Evolutionary conservation across 108 stramenopile species (phyloP), one percentile per base, ranked within the genome.

Genomic region (Cyclotella atomus): DNA sequence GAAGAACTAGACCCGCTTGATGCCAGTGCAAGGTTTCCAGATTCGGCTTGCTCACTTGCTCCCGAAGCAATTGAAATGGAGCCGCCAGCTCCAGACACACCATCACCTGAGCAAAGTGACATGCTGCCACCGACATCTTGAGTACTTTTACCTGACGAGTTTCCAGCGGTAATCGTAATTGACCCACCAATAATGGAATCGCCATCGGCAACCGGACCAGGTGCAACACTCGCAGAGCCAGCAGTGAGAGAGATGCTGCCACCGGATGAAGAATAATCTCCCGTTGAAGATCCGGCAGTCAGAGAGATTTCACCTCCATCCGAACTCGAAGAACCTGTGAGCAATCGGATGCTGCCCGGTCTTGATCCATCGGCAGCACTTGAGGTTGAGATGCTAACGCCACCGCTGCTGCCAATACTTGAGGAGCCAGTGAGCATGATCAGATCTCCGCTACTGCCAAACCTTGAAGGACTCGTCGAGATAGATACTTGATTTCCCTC

Each of bases 361-460:
- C 28, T 69, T 35, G 15, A 63, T 70, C 61, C 76, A 44, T 63
- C 46, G 36, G 60, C 19, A 33, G 76, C 43, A 30, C 19, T 17
- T 62, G 68, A 69, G 17, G 76, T 60, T 45, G 45, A 14, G 24
- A 77, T 47, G 1, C 34, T 21, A 3, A 75, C 41, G 27, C 34
- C 23, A 25, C 74, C 74, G 20, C 55, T 50, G 25, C 35, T n/a
- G 23, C 44, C 38, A 8, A 15, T 15, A 20, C 27, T 30, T 12
- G 74, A 75, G 16, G 74, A 75, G 10, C 74, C 74, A 19, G 74
- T 44, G 32, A 32, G 24, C 24, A 75, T 17, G 14, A 57, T 34
- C 14, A 75, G 6, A n/a, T 28, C 21, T 30, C 74, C 74, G 28
- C 65, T 66, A 7, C 17, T 45, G 25, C 25, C 21, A 27, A 59